Base-by-base conservation (phyloP, 1,284 basidiomycete species). In the Golubevia sp. region DNA sequence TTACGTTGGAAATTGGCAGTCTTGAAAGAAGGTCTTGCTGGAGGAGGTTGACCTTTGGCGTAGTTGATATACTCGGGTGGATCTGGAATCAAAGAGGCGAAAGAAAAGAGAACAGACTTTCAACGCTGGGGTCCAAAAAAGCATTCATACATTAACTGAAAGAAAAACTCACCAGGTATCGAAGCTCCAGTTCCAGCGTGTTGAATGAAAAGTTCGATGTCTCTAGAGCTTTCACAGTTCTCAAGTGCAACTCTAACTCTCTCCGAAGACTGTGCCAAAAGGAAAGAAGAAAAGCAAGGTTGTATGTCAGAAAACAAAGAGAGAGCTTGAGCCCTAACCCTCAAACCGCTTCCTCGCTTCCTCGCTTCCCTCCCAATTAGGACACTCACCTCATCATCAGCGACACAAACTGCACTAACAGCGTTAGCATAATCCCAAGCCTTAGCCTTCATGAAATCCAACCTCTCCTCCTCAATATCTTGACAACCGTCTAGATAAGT, bases 371-470 rank as follows among this genome's bases (percentile, higher is more conserved):
- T 96, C 63, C 67, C 7, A 30, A n/a, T 58, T 58, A 52, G 49
- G 50, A 56, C 20, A 87, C 90, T 71, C 76, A 93, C 93, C 88
- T 97, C 93, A 81, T 99, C 97, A 80, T 99, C 96, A 21, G 90
- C 88, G 13, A 99, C 95, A 78, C 97, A 99, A 25, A 97, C 92
- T 5, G 92, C 93, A 3, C 94, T 97, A 21, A 98, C 91, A 0
- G 91, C 91, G 84, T 99, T 99, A 1, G 96, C 94, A 82, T 93
- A 97, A 30, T 90, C 90, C 96, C 96, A 99, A 82, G 97, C 88
- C 72, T 93, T 93, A 82, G 95, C 92, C 86, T 97, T 97, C 86
- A 92, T 90, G 79, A 97, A 93, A 68, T 94, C 93, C 80, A 97
- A 86, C 15, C 97, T 88, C 67, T 96, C 91, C 77, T 98, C 95